Evolutionary conservation across 2,329 filamentous ascomycete species (phyloP), one percentile per base, ranked within the genome.

Genomic region (Pseudogymnoascus sp.): DNA sequence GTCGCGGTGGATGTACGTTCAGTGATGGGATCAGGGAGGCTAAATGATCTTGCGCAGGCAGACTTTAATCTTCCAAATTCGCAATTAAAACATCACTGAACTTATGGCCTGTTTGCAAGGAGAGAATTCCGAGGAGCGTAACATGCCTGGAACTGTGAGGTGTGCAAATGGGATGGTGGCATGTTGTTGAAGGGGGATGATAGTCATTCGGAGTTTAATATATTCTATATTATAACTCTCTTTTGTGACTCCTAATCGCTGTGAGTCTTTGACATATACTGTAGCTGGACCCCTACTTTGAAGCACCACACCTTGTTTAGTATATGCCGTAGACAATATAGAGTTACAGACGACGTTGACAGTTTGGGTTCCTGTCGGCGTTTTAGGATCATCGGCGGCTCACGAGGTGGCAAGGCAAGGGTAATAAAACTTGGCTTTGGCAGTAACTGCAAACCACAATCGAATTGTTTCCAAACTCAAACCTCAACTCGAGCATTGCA

Each of bases 11-110:
- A 10, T 47, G 35, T 26, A 37, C 35, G 58, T 59, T 35, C 41
- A 58, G 44, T 58, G 60, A 31, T 58, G 50, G 60, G 26, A 61
- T 61, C 31, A 50, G 40, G 31, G 40, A 37, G 44, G 50, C 50
- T 58, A 61, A 50, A 61, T 58, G 29, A 61, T 61, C 29, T 35
- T 41, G 40, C 29, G 40, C 13, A n/a, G 47, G 47, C 47, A 54
- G 47, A 54, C 47, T 54, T 54, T 54, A 21, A 33, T 54, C 47
- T 54, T 54, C 47, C 47, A 54, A 24, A 54, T 54, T 54, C 47
- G 47, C 47, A 54, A 54, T 54, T 54, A 54, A 54, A 54, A 54
- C 47, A 54, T 54, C 47, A 17, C 47, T 54, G 47, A 54, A 54
- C 47, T 54, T 17, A 54, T 54, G 44, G 44, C 26, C 44, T 33